These are phyloP conservation scores for Trichosporon sp. DNA, from an alignment of 1,284 basidiomycete species.

Conservation along the genomic window DNA sequence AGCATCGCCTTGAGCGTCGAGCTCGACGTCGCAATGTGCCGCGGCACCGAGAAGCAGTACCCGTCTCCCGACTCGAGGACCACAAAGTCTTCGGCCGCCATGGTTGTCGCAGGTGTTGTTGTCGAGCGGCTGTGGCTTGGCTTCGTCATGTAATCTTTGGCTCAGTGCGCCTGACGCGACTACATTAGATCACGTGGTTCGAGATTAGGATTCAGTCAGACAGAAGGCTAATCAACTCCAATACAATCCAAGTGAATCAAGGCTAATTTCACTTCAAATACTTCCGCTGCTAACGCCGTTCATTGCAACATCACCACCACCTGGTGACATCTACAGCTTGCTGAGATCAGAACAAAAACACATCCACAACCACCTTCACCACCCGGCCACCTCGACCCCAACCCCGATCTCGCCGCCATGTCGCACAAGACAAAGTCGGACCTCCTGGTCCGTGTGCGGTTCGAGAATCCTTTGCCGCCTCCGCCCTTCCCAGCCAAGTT, in stretches of 20 bases:
- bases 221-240: too few relatives aligned
- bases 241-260: too few relatives aligned
- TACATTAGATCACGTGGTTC: neutral
- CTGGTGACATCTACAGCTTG: neutral
- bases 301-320: too few relatives aligned
- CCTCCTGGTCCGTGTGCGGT: constrained; percentile 83
- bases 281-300: too few relatives aligned
- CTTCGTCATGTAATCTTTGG: neutral
- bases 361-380: neutral
- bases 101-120: neutral
- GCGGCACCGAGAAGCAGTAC: constrained; percentile 44
- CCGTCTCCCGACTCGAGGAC: constrained; percentile 45
- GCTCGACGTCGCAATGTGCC: constrained; percentile 41
- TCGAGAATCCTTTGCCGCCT: constrained; percentile 82
- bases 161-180: neutral
- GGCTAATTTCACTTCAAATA: too few relatives aligned
- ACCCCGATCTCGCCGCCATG: neutral
- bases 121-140: neutral
- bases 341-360: neutral
- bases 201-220: too few relatives aligned
- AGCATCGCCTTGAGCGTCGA: constrained; percentile 45
- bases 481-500: constrained; percentile 93
- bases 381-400: neutral
- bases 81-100: constrained; percentile 33
- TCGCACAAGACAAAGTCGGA: constrained; percentile 50